Percentiles rank a stretch among this genome's conserved stretches.
Conservation (phyloP, 2,329 filamentous ascomycete species). For the Passalora sequoiae region DNA sequence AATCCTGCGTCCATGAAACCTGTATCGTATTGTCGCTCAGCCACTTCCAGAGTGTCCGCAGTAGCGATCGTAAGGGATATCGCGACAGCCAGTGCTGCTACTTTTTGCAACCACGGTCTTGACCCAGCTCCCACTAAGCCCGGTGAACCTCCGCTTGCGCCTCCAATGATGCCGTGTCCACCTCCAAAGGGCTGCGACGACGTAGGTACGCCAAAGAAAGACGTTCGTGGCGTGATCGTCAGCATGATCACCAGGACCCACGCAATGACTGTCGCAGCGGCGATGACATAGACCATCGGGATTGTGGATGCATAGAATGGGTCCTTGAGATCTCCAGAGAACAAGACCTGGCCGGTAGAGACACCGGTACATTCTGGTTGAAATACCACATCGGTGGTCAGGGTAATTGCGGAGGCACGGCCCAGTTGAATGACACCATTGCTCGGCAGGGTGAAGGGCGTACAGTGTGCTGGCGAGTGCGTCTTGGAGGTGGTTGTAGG, state of each 20-base stretch:
- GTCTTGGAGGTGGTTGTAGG: constrained; percentile 21
- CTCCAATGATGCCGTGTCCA: constrained; percentile 79
- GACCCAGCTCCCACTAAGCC: constrained; percentile 80
- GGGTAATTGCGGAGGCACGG: constrained; percentile 51
- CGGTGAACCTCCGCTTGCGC: constrained; percentile 58
- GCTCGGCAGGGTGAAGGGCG: constrained; percentile 58
- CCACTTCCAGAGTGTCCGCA: constrained; percentile 81
- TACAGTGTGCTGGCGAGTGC: constrained; percentile 45
- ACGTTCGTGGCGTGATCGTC: constrained; percentile 89
- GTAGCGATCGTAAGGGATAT: constrained; percentile 92
- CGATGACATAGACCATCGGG: constrained; percentile 87
- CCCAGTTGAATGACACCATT: constrained; percentile 52
- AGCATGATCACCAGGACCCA: constrained; percentile 93
- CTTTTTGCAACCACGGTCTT: constrained; percentile 82
- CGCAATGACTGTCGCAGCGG: constrained; percentile 81
- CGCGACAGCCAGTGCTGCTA: constrained; percentile 58
- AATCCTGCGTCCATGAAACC: constrained; percentile 74
- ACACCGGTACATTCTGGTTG: constrained; percentile 51
- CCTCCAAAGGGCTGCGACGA: constrained; percentile 44
- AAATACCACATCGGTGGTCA: constrained; percentile 57
- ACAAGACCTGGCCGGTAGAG: constrained; percentile 42
- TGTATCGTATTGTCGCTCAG: constrained; percentile 70
- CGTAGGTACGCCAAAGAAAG: constrained; percentile 70
- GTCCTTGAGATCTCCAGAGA: constrained; percentile 65
- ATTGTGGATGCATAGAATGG: constrained; percentile 93